Percentiles rank a stretch among this genome's conserved stretches.
Conservation (phyloP, 2,329 filamentous ascomycete genomes). For the Sporothrix pallida region DNA sequence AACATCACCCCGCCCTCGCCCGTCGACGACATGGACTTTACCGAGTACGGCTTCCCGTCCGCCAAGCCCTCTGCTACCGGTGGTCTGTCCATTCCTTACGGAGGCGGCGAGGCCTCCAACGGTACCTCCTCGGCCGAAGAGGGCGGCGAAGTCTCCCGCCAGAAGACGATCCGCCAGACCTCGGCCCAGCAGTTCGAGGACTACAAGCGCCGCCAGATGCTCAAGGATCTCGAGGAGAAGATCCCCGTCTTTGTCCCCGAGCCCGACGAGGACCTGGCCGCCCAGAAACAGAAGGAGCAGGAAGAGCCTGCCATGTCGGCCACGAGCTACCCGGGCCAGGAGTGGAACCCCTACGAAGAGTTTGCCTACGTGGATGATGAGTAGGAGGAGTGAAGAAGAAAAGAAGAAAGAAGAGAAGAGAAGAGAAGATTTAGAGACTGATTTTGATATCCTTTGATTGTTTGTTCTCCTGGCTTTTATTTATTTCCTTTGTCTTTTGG, state of each 20-base stretch:
- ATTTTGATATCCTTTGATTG: slow-evolving; percentile 18
- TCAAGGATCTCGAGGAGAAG: slow-evolving; percentile 60
- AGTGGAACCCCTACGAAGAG: slow-evolving; percentile 66
- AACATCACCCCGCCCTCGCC: slow-evolving; percentile 43
- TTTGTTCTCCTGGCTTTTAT: neutral
- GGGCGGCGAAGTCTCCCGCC: slow-evolving; percentile 38
- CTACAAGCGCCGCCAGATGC: slow-evolving; percentile 52
- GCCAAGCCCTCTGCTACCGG: slow-evolving; percentile 34
- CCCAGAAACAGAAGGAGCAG: slow-evolving; percentile 47
- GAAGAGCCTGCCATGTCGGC: slow-evolving; percentile 66
- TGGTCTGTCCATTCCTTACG: slow-evolving; percentile 31
- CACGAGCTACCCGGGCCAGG: slow-evolving; percentile 72
- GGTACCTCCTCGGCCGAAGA: slow-evolving; percentile 2
- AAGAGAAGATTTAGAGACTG: neutral
- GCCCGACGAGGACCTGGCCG: slow-evolving; percentile 38
- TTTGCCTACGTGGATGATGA: slow-evolving; percentile 43
- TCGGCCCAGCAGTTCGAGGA: slow-evolving; percentile 50
- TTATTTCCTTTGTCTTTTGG: slow-evolving; percentile 7
- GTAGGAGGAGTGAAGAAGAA: neutral
- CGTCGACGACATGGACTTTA: slow-evolving; percentile 50
- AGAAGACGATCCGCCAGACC: slow-evolving; percentile 42
- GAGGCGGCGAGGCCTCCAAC: slow-evolving; percentile 28
- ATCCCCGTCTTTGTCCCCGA: slow-evolving; percentile 51
- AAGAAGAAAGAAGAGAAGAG: neutral
- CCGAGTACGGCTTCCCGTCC: slow-evolving; percentile 38